phyloP scores from a whole-genome alignment of 208 protist species.

The Phytomonas sp. region DNA sequence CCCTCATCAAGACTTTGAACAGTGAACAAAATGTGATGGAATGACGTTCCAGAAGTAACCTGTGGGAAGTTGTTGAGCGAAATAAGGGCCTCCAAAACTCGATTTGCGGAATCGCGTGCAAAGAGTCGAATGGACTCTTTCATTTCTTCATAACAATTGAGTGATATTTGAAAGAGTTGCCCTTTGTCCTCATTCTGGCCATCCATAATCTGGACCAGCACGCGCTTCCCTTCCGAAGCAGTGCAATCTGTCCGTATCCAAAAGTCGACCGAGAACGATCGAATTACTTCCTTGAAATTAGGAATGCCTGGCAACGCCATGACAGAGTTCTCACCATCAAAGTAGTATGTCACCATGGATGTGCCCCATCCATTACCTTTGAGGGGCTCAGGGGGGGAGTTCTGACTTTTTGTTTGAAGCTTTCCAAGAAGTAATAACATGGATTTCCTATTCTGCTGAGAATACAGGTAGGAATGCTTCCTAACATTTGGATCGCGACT shows the following conservation, averaged over 20 bases:
- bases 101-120: conserved; percentile 72
- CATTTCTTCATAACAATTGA: conserved; percentile 74
- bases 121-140: conserved; percentile 58
- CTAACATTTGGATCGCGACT: conserved; percentile 19
- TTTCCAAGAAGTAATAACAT: conserved; percentile 44
- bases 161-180: conserved; percentile 73
- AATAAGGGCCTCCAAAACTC: conserved; percentile 72
- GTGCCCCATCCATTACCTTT: conserved; percentile 80
- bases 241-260: conserved; percentile 73
- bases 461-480: conserved; percentile 47
- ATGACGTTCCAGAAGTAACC: conserved; percentile 19
- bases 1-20: conserved; percentile 76
- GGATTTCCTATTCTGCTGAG: conserved; percentile 42
- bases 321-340: conserved; percentile 65
- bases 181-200: conserved; percentile 66
- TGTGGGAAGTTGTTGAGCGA: conserved; percentile 20
- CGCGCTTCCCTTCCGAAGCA: conserved; percentile 33
- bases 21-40: conserved; percentile 77
- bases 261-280: conserved; percentile 73
- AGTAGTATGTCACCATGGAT: conserved; percentile 38
- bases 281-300: conserved; percentile 76
- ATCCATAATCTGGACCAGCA: conserved; percentile 79
- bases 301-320: conserved; percentile 81
- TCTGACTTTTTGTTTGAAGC: conserved; percentile 10
- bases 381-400: conserved; percentile 24